Percentiles rank a stretch among this genome's conserved stretches.
These are phyloP conservation scores for Prunus salicina DNA, from an alignment of 306 rosid species.

Conservation along the genomic window DNA sequence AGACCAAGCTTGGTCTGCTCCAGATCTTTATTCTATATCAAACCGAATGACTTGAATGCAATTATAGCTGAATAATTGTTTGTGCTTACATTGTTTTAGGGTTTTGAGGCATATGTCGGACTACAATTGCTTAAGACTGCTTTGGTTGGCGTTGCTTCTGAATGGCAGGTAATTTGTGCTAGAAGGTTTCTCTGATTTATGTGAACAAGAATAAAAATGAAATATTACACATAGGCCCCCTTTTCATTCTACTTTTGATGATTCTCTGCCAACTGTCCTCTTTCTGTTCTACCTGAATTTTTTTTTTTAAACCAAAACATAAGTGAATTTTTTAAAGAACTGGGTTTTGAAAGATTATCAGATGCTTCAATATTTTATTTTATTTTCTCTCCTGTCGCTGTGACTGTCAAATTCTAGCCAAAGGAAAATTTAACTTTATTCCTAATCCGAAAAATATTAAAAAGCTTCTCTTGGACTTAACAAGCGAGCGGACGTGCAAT, in stretches of 20 bases:
- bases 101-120: slow-evolving; percentile 93
- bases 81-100: slow-evolving; percentile 43
- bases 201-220: not conserved
- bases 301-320: not conserved
- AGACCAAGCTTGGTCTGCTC: not conserved
- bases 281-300: not conserved
- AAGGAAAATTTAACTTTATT: not conserved
- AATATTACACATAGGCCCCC: not conserved
- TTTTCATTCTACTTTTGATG: not conserved
- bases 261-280: not conserved
- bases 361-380: not conserved
- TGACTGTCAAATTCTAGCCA: not conserved
- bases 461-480: no score
- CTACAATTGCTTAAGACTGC: slow-evolving; percentile 73
- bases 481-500: not conserved
- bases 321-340: slow-evolving; percentile 4
- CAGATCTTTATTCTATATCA: slow-evolving; percentile 9
- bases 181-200: slow-evolving; percentile 12
- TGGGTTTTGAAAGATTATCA: not conserved
- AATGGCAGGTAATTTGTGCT: slow-evolving; percentile 83
- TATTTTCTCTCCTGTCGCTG: not conserved
- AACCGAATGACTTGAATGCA: slow-evolving; percentile 1
- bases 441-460: not conserved
- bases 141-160: slow-evolving; percentile 59
- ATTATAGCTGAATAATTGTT: slow-evolving; percentile 15